Evolutionary conservation across 257 asterid genomes (phyloP), one percentile per base, ranked within the genome.

Genomic region (Sherardia arvensis): DNA sequence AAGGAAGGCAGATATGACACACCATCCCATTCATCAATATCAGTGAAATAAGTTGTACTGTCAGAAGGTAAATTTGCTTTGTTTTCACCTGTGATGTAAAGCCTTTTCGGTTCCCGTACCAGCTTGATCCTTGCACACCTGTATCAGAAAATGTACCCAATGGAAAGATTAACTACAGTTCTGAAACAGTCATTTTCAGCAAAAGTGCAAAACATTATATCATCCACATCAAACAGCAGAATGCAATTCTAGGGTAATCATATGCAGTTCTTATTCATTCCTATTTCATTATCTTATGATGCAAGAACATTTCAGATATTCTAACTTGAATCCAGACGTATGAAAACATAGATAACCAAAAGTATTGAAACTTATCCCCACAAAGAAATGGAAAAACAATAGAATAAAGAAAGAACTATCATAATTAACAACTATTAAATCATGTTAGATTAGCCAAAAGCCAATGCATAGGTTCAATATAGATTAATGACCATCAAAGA

Each of bases 21-120:
- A 8, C 32, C 59, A 53, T 53, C 30, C 59, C 59, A 23, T 53
- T 53, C 59, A 21, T 53, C 59, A 53, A 53, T 53, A 53, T 53
- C 32, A 53, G 32, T 53, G 30, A 22, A 53, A 28, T 53, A 53
- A 8, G 32, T 23, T 8, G 32, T 22, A 28, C 32, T 53, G 59
- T 53, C 32, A 6, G 32, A 53, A 53, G 59, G 29, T 9, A 53
- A 21, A 22, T 8, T 48, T 48, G 6, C 55, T 48, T 48, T 48
- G 14, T 17, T n/a, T 48, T 48, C 55, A 15, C 20, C 55, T 15
- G 6, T 34, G 10, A 34, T 47, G 59, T 53, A 23, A 2, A 22
- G 30, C 6, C 29, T 9, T 9, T 21, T 53, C 3, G 8, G 26
- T 17, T 25, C 59, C 14, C 30, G 32, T 53, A 21, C 5, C 12